A percentile compares a stretch with the other conserved stretches of the same genome.
Evolutionary conservation across 495 filamentous ascomycete species (phyloP).

Genomic region (Penicillium bialowiezense): DNA sequence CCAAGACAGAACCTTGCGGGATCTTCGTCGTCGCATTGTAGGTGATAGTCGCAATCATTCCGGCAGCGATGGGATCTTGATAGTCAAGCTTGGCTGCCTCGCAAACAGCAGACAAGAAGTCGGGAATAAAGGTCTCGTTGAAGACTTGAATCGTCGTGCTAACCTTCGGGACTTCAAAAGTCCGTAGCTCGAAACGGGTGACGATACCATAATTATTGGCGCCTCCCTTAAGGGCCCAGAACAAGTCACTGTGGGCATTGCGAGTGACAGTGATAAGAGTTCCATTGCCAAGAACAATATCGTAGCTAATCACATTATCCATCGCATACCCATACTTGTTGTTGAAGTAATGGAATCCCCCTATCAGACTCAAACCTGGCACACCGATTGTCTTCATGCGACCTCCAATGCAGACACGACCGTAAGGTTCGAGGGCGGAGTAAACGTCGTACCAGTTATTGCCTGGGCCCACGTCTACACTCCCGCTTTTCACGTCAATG

Average conservation of each 20-base stretch:
- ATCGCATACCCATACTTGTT: constrained; percentile 43
- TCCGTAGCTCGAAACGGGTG: constrained; percentile 45
- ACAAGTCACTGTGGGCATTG: constrained; percentile 28
- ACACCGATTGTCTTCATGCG: constrained; percentile 39
- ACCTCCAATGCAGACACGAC: constrained; percentile 34
- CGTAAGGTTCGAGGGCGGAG: constrained; percentile 29
- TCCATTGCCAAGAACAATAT: constrained; percentile 32
- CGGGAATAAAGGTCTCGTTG: constrained; percentile 22
- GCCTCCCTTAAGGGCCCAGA: constrained; percentile 40
- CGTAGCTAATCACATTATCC: constrained; percentile 32
- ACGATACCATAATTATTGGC: constrained; percentile 43
- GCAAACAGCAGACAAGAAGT: constrained; percentile 18
- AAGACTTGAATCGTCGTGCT: constrained; percentile 35
- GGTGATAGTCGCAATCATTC: constrained; percentile 18
- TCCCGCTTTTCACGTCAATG: constrained; percentile 13
- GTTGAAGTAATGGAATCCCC: constrained; percentile 42
- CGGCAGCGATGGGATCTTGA: constrained; percentile 19
- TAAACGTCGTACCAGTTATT: constrained; percentile 42
- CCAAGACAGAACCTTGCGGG: constrained; percentile 14
- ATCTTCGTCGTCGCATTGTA: constrained; percentile 23
- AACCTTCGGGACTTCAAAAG: constrained; percentile 38
- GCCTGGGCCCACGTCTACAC: constrained; percentile 34
- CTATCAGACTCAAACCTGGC: constrained; percentile 32
- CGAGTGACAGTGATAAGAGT: constrained; percentile 23
- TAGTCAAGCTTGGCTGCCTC: constrained; percentile 16